phyloP scores from a whole-genome alignment of 2,329 filamentous ascomycete genomes.

The Metarhizium robertsii region DNA sequence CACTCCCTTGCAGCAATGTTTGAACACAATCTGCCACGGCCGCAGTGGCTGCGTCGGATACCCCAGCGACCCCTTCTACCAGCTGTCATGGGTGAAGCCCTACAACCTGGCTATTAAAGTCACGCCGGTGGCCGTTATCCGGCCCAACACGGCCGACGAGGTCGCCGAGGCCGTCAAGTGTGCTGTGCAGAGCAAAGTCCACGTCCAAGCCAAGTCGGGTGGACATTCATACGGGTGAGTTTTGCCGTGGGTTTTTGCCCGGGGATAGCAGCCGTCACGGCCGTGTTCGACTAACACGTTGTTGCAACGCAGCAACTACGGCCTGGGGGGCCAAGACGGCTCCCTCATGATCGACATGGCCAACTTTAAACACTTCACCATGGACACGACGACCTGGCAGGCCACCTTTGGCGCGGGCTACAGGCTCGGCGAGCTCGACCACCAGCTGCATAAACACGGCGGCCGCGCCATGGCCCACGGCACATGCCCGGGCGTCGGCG shows the following conservation, averaged over 20 bases:
- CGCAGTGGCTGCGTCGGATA: slow-evolving; percentile 37
- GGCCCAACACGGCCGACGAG: slow-evolving; percentile 42
- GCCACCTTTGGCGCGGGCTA: slow-evolving; percentile 47
- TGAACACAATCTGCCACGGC: slow-evolving; percentile 35
- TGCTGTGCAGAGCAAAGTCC: slow-evolving; percentile 36
- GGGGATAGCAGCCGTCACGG: neutral
- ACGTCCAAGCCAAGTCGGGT: slow-evolving; percentile 53
- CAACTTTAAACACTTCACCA: slow-evolving; percentile 41
- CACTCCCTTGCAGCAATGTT: slow-evolving; percentile 32
- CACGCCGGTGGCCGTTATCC: slow-evolving; percentile 45
- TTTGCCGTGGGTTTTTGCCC: neutral
- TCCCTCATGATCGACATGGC: slow-evolving; percentile 44
- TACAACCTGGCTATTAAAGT: slow-evolving; percentile 44
- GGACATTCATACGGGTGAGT: slow-evolving; percentile 54
- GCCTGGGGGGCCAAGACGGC: slow-evolving; percentile 41
- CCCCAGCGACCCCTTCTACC: slow-evolving; percentile 32
- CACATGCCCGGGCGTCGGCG: slow-evolving; percentile 48
- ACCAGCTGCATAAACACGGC: slow-evolving; percentile 38
- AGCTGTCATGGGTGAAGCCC: slow-evolving; percentile 38
- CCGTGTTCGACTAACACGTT: neutral
- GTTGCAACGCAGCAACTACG: slow-evolving; percentile 23
- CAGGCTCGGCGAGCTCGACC: slow-evolving; percentile 41
- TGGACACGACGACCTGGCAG: slow-evolving; percentile 42
- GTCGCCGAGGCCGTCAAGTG: slow-evolving; percentile 50
- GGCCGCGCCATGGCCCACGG: slow-evolving; percentile 51